Base-by-base conservation (phyloP, 164 flowering plant genomes). In the Vitis rotundifolia region DNA sequence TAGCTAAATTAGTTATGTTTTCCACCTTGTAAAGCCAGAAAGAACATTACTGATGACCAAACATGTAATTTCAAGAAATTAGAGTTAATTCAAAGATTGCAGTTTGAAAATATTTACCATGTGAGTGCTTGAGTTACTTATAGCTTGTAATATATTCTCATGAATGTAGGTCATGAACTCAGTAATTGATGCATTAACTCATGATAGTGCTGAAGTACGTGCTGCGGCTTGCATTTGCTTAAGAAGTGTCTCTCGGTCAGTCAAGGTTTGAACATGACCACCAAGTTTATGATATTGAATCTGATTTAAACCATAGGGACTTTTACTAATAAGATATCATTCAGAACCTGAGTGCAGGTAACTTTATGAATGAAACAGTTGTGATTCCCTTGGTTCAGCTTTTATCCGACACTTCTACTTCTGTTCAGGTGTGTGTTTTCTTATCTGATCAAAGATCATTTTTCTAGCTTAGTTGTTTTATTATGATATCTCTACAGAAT, bases 301-400 rank as follows among this genome's bases (percentile, higher is more conserved):
- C 7, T 29, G 26, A 51, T 50, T 52, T 52, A 53, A 49, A n/a
- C 37, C 10, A 57, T 8, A 22, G 22, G 67, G n/a, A 7, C 50
- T 53, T 68, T 74, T 49, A 63, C 80, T 82, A 59, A 84, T 54
- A 76, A 56, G 13, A 26, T 71, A 26, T 73, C 71, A 26, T 74
- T 81, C 95, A 96, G 99, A 86, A 81, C 75, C 69, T 93, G 79
- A 85, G 99, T 85, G 97, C 92, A 89, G 98, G 99, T 70, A 50
- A 59, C 61, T 90, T 87, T 76, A 80, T 87, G 83, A 84, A 76
- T 68, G 92, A 93, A 73, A 64, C n/a, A 55, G 72, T 85, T 51
- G 65, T 88, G 53, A 64, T 44, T 77, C 87, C 94, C 51, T 74
- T 96, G 87, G 75, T 93, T 65, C 85, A 71, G 74, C 92, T 96